Base-by-base conservation (phyloP, 768 basidiomycete species). In the Phylloporus rhodoxanthus region DNA sequence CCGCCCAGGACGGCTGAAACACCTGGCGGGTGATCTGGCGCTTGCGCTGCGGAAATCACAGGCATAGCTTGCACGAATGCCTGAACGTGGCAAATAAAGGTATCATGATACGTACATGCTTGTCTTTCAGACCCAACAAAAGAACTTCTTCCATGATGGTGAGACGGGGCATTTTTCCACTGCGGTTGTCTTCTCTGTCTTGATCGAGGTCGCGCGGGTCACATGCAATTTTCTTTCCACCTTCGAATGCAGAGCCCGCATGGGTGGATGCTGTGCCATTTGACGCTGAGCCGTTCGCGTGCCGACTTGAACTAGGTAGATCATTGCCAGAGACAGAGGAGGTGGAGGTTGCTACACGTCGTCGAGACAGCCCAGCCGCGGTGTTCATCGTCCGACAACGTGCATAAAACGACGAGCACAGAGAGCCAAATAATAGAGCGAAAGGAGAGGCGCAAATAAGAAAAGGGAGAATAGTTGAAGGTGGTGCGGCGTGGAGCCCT, bases 71-170 rank as follows among this genome's bases (percentile, higher is more conserved):
- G 50, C 48, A 45, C 40, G 47, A 37, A 37, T 41, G 45, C 41
- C 36, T 45, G 51, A 44, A 44, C 39, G 48, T 11, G 48, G 41
- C 21, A 33, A 28, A 50, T n/a, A 19, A 36, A 37, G 11, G 25
- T n/a, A 43, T 21, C 20, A 19, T 33, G 52, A 17, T 21, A 71
- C 77, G 19, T 59, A 92, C 92, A 74, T 95, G 92, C 64, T 93
- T 94, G 72, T 98, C 96, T 68, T 98, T 97, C 50, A 99, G 72
- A 4, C 96, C 96, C 11, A 99, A 71, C 49, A 99, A 68, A 53
- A 98, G 72, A 6, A 99, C 84, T 73, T 99, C 96, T 72, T 99
- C 96, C 88, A 98, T 89, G 49, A 99, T 78, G 21, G 96, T 99
- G 58, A 99, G 72, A 50, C 76, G 75, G 3, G 96, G 96, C 68